Evolutionary conservation across 208 protist genomes (phyloP), one percentile per base, ranked within the genome.

Genomic region (Trypanosoma rangeli): DNA sequence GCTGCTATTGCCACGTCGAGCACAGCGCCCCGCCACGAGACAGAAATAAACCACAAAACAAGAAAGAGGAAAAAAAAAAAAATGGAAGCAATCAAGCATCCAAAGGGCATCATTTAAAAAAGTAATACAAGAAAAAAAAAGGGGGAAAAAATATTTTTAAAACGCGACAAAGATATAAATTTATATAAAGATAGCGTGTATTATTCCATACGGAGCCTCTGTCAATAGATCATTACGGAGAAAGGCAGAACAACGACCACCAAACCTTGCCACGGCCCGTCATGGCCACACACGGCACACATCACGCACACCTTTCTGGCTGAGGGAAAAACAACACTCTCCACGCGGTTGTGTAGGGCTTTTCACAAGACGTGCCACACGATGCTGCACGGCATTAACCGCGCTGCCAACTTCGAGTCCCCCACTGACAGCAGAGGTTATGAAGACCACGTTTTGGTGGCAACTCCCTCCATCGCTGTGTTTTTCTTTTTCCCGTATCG

Each of bases 281-380:
- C 60, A 67, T 3, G 29, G 22, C 5, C 42, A 50, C 39, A 67
- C 70, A 50, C 67, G 74, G 35, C 70, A 64, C 2, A 67, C 31
- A 53, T 95, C 87, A 24, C 90, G 87, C 35, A 95, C 75, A 13
- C 90, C 90, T 28, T 88, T 89, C 3, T 74, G 57, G 0, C 80
- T 87, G 28, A 95, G 77, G 1, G 73, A 73, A 46, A 95, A 95
- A 70, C 87, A 92, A 49, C 79, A 81, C 74, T 91, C 71, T 0
- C 73, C 61, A 15, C 82, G 75, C 22, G 72, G 49, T 26, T 73
- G 53, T 7, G 65, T 78, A 16, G 79, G 73, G 28, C 69, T 77
- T 58, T 87, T 87, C 37, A 93, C 60, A 42, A 95, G 58, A 1
- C 87, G 83, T 26, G 79, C 82, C 31, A 94, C 86, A 26, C 89